phyloP scores from a whole-genome alignment of 2,329 filamentous ascomycete genomes.

The Aspergillus amoenus region DNA sequence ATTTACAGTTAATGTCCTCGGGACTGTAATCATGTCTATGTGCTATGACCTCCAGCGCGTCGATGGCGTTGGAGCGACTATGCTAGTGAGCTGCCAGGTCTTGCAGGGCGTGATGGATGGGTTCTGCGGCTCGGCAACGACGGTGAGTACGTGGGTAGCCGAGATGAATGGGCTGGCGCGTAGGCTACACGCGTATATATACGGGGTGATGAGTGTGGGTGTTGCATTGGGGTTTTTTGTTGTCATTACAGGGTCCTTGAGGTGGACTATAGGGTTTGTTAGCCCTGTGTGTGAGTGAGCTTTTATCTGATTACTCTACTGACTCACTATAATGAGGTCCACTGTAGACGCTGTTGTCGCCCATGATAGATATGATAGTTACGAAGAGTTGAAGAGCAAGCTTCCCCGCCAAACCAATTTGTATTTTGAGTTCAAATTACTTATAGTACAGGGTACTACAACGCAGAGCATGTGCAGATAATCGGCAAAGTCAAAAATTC shows the following conservation, averaged over 20 bases:
- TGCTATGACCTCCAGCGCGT: conserved; percentile 76
- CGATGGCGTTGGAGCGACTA: conserved; percentile 43
- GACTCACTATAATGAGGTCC: background rate
- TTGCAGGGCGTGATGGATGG: conserved; percentile 67
- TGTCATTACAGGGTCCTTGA: conserved; percentile 56
- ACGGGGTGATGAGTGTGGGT: conserved; percentile 50
- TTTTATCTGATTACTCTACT: background rate
- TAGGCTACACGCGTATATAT: conserved; percentile 61
- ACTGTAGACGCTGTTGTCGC: background rate
- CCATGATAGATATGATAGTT: background rate
- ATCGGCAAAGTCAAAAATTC: conserved; percentile 5
- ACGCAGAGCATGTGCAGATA: conserved; percentile 30
- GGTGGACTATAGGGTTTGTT: conserved; percentile 50
- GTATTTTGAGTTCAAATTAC: conserved; percentile 35
- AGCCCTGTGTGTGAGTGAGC: conserved; percentile 31
- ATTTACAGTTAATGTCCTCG: conserved; percentile 76
- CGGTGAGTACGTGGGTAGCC: conserved; percentile 66
- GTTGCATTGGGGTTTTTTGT: conserved; percentile 51
- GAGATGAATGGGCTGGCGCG: conserved; percentile 57
- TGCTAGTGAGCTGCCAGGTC: conserved; percentile 62
- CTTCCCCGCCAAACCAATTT: conserved; percentile 30
- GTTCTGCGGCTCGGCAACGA: conserved; percentile 67
- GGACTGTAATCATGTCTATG: conserved; percentile 72
- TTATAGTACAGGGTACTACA: conserved; percentile 40
- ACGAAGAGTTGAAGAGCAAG: background rate